phyloP scores from a whole-genome alignment of 2,329 filamentous ascomycete species.

The Coniochaeta sp. region DNA sequence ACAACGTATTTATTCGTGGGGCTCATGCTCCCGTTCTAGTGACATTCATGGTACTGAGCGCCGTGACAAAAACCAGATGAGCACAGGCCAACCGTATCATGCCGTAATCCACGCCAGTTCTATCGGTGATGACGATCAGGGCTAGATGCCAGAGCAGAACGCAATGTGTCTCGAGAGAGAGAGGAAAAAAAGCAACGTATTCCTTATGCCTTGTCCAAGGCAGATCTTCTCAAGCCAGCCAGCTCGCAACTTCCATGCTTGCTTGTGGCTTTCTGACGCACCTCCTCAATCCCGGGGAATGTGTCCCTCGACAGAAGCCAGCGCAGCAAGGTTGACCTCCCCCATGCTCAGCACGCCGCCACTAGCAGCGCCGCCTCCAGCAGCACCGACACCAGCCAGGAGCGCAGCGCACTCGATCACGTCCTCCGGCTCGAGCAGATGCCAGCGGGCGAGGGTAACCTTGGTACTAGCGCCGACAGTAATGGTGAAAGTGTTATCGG shows the following conservation, averaged over 20 bases:
- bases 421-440: constrained; percentile 80
- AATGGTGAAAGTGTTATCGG: constrained; percentile 75
- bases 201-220: neutral
- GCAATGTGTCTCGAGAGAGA: neutral
- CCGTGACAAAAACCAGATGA: neutral
- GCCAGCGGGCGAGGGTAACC: constrained; percentile 84
- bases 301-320: constrained; percentile 27
- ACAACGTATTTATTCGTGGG: neutral
- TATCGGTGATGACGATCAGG: neutral
- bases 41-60: neutral
- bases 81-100: neutral
- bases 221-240: too few species aligned
- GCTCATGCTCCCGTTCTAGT: neutral
- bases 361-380: constrained; percentile 16
- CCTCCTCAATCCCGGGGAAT: neutral
- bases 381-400: constrained; percentile 37
- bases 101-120: neutral
- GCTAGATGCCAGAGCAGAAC: neutral
- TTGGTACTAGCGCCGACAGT: constrained; percentile 90
- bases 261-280: too few species aligned
- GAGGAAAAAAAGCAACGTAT: neutral
- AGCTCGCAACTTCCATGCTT: too few species aligned
- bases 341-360: constrained; percentile 32
- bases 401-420: constrained; percentile 65
- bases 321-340: constrained; percentile 48